Percentiles rank a stretch among this genome's conserved stretches.
Conservation (phyloP, 345 rosid genomes). For the Pistacia vera region DNA sequence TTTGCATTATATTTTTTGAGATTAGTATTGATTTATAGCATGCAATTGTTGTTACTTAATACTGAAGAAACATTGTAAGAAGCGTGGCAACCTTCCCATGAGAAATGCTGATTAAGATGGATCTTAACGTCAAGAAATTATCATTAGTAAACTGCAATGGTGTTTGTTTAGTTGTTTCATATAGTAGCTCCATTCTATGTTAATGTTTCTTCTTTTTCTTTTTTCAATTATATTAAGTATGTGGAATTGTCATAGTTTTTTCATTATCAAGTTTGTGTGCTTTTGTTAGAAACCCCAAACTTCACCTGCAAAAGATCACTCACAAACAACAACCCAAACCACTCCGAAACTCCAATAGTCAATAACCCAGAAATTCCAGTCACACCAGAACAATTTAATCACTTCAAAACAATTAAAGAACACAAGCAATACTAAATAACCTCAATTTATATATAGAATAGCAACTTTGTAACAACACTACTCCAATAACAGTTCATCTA, state of each 20-base stretch:
- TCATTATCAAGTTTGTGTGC: slow-evolving; percentile 5
- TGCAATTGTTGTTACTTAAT: slow-evolving; percentile 2
- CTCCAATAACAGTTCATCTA: too few species aligned
- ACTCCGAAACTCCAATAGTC: too few species aligned
- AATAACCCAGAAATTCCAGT: too few species aligned
- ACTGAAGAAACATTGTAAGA: slow-evolving; percentile 5
- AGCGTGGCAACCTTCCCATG: background rate
- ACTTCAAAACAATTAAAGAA: too few species aligned
- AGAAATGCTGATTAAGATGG: slow-evolving; percentile 5
- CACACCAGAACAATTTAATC: too few species aligned
- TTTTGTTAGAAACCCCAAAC: background rate
- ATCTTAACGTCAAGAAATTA: background rate
- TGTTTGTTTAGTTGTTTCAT: background rate
- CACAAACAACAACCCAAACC: too few species aligned
- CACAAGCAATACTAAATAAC: too few species aligned
- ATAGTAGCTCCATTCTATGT: background rate
- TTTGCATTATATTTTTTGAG: background rate
- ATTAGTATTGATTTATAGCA: background rate
- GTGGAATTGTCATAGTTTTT: slow-evolving; percentile 3
- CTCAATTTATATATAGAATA: too few species aligned
- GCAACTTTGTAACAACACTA: too few species aligned
- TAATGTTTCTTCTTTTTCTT: background rate
- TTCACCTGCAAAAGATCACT: too few species aligned
- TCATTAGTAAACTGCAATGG: background rate
- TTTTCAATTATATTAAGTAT: background rate